Percentiles rank a stretch among this genome's conserved stretches.
phyloP scores from a whole-genome alignment of 2,329 filamentous ascomycete genomes.

The Tolypocladium pustulatum region DNA sequence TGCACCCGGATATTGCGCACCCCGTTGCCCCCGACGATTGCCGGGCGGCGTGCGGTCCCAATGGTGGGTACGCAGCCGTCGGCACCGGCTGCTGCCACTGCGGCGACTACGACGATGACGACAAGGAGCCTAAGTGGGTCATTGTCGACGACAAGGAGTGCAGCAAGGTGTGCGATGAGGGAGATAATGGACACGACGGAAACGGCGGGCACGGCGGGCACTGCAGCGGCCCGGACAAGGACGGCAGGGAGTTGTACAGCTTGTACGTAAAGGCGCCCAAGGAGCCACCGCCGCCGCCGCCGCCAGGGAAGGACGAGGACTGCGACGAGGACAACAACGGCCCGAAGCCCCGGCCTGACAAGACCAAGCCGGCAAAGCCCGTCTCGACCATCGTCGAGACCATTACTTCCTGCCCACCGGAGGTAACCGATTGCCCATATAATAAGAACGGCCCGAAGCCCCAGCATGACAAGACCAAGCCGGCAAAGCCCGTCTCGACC shows the following conservation, averaged over 20 bases:
- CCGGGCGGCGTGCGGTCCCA: conserved; percentile 7
- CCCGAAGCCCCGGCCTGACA: neutral
- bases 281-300: neutral
- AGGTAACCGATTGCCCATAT: conserved; percentile 44
- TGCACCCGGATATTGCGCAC: conserved; percentile 4
- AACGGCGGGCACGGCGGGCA: conserved; percentile 7
- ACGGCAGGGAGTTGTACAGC: conserved; percentile 6
- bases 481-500: neutral
- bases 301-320: neutral
- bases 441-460: neutral
- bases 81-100: conserved; percentile 12
- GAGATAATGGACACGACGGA: too few relatives aligned
- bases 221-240: conserved; percentile 13
- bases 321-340: neutral
- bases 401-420: conserved; percentile 34
- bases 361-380: neutral
- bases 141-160: conserved; percentile 12
- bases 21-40: conserved; percentile 11
- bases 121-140: conserved; percentile 3
- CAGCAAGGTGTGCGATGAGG: conserved; percentile 7
- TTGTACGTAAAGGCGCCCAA: conserved; percentile 4
- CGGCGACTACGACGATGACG: conserved; percentile 4
- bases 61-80: conserved; percentile 11
- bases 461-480: neutral
- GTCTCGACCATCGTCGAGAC: conserved; percentile 1